phyloP scores from a whole-genome alignment of 345 rosid genomes.

The Hibiscus syriacus region DNA sequence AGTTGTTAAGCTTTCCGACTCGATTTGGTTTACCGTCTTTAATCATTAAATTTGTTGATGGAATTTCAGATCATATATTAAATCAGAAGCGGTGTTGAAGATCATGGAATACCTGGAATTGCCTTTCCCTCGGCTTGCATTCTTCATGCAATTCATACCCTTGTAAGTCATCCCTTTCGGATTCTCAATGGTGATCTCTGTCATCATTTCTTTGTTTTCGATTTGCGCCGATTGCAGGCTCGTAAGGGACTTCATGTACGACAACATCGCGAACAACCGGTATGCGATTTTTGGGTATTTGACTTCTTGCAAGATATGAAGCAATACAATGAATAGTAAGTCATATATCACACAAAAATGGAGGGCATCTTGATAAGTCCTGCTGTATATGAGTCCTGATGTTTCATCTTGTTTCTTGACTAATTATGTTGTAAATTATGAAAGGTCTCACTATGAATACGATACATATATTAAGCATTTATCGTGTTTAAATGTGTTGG shows the following conservation, averaged over 20 bases:
- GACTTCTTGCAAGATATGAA: constrained; percentile 65
- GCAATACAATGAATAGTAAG: background rate
- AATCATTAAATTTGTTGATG: constrained; percentile 7
- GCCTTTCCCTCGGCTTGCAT: constrained; percentile 79
- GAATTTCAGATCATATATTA: constrained; percentile 62
- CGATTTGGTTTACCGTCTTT: too few species aligned
- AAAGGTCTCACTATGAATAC: background rate
- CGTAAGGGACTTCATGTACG: constrained; percentile 59
- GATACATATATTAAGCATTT: background rate
- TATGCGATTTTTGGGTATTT: constrained; percentile 70
- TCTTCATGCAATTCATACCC: constrained; percentile 54
- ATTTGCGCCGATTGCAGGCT: constrained; percentile 38
- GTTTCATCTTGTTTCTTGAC: background rate
- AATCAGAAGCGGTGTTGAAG: constrained; percentile 72
- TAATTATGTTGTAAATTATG: background rate
- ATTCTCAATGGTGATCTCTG: background rate
- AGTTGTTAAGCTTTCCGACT: too few species aligned
- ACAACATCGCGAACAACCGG: constrained; percentile 69
- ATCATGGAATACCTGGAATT: constrained; percentile 78
- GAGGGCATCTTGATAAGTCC: background rate
- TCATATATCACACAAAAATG: too few species aligned
- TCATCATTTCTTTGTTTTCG: background rate
- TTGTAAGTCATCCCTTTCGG: constrained; percentile 38
- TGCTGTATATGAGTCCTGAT: background rate
- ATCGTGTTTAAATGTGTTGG: background rate